Evolutionary conservation across 192 early-diverging fungal species (phyloP).

Genomic region (Gonapodya prolifera): DNA sequence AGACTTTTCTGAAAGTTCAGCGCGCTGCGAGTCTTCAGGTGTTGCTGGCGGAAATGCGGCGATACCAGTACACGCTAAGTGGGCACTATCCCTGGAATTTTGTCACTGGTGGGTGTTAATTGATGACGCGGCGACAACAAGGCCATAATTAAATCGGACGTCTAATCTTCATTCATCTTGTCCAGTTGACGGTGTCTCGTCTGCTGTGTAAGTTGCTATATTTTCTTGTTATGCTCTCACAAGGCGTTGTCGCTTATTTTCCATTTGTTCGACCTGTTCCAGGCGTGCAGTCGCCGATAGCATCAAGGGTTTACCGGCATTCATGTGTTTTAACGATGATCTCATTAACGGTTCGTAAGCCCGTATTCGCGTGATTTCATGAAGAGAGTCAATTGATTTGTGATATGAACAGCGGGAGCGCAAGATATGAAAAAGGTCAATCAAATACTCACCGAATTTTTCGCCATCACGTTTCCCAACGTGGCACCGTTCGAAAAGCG

Average conservation of each 20-base stretch:
- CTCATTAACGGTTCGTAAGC: neutral
- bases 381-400: neutral
- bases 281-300: neutral
- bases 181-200: neutral
- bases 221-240: neutral
- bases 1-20: neutral
- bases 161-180: neutral
- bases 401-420: neutral
- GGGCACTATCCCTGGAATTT: neutral
- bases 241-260: neutral
- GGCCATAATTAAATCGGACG: neutral
- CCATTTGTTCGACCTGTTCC: neutral
- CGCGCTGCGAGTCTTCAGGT: neutral
- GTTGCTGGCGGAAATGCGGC: neutral
- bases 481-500: neutral
- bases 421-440: neutral
- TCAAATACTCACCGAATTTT: neutral
- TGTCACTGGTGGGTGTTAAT: neutral
- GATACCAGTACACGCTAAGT: neutral
- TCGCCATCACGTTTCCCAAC: neutral
- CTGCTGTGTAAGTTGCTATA: neutral
- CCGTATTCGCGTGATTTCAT: no score
- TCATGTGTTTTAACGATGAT: neutral
- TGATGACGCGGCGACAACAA: neutral
- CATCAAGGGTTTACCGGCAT: neutral